Base-by-base conservation (phyloP, 495 filamentous ascomycete genomes). In the Hypoxylon subgilvum region DNA sequence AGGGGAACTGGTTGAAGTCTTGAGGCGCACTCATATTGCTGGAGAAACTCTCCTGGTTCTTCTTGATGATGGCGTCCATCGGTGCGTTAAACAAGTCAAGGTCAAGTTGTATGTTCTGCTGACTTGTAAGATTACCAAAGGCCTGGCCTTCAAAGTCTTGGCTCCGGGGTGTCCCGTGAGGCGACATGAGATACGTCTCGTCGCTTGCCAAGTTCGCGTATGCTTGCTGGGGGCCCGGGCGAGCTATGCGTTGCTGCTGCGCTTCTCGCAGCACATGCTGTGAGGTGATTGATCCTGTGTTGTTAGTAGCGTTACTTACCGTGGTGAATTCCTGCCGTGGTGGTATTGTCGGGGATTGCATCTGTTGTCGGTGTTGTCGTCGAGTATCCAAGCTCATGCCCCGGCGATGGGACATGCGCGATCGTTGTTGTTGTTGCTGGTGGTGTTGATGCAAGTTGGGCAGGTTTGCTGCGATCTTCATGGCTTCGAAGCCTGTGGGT, bases 361-460 rank as follows among this genome's bases (percentile, higher is more conserved):
- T 71, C 72, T 77, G 57, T 23, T 54, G 49, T 13, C 46, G 44
- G 50, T 50, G 61, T 54, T 64, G 80, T 76, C 71, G 80, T 72
- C 83, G 78, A 52, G 85, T 84, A 76, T 92, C 89, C 52, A 94
- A 76, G 73, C 88, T 92, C 75, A 89, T 85, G 65, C 89, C 89
- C 72, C 89, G 83, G 73, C 88, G 82, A 70, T 92, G 88, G 69
- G 79, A 76, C 66, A 75, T 68, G 67, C 75, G 72, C 22, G 67
- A 60, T 28, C 74, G 73, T 55, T 70, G 72, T 10, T 57, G 65
- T 32, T 74, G 72, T 16, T 69, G 65, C 27, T 74, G 72, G 13
- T 69, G 69, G 18, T 70, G 60, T 60, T 79, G 81, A 67, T 71
- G 62, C 57, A 82, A 81, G 55, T 78, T 80, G 59, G 83, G 80